Evolutionary conservation across 257 asterid genomes (phyloP), one percentile per base, ranked within the genome.

Genomic region (Striga asiatica): DNA sequence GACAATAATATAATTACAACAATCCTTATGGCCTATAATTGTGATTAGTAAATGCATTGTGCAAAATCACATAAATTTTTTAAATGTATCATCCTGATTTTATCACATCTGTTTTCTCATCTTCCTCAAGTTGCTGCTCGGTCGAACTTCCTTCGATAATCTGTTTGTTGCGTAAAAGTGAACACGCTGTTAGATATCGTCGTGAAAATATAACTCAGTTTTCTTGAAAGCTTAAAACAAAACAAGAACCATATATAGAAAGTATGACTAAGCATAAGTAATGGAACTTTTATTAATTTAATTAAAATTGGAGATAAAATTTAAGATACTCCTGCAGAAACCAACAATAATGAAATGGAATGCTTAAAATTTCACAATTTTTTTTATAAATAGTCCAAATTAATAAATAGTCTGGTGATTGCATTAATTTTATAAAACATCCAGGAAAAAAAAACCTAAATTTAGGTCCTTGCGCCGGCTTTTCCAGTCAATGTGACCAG

Each of bases 71-170:
- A n/a, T n/a, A n/a, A n/a, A n/a, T n/a, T n/a, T n/a, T n/a, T n/a
- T n/a, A n/a, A n/a, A n/a, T n/a, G n/a, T n/a, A n/a, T n/a, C n/a
- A n/a, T n/a, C n/a, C n/a, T n/a, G n/a, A n/a, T n/a, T n/a, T n/a
- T 5, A 5, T 65, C 52, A 74, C 62, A 53, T 63, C 29, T 61
- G 66, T 64, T 67, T 72, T 58, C 78, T 59, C 10, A 59, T 45
- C 78, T 71, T 76, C 49, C 54, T 54, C 38, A 39, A n/a, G 68
- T 41, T 63, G 31, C 41, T 54, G 54, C 70, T 70, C 32, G 74
- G 24, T 20, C 29, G 58, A 28, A 20, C 72, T 28, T 72, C 66
- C 58, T 60, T 50, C 0, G 75, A 70, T 48, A 34, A 50, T 61
- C 82, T 81, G 73, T 31, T 18, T 4, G 11, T 34, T 32, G 50